phyloP scores from a whole-genome alignment of 1,139 yeast species.

The Candida sojae region DNA sequence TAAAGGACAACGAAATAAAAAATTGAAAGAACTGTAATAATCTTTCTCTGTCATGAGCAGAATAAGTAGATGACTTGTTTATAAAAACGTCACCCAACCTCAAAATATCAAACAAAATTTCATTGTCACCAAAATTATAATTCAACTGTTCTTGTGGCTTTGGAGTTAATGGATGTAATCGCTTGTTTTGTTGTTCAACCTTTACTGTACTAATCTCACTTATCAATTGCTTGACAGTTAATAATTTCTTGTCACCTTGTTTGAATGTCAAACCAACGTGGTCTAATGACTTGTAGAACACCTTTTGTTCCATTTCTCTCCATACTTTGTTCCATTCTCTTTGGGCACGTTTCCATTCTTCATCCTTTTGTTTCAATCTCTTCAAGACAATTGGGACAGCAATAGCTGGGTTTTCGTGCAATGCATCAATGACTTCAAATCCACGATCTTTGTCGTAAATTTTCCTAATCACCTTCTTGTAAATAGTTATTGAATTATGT shows the following conservation, averaged over 20 bases:
- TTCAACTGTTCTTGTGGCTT: conserved; percentile 80
- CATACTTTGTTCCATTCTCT: conserved; percentile 99
- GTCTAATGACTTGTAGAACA: conserved; percentile 88
- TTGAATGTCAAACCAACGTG: conserved; percentile 95
- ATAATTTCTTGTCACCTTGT: conserved; percentile 89
- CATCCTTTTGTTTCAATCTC: conserved; percentile 94
- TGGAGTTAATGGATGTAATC: conserved; percentile 86
- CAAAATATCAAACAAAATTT: conserved; percentile 72
- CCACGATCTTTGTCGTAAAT: conserved; percentile 94
- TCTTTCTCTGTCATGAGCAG: conserved; percentile 79
- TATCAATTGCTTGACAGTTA: conserved; percentile 86
- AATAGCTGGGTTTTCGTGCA: conserved; percentile 91
- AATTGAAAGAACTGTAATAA: conserved; percentile 71
- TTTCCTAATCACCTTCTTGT: conserved; percentile 89
- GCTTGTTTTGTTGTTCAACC: conserved; percentile 77
- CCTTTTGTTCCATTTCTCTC: conserved; percentile 97
- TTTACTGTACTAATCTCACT: conserved; percentile 92
- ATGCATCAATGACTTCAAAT: conserved; percentile 91
- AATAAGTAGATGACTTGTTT: conserved; percentile 69
- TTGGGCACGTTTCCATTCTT: conserved; percentile 98
- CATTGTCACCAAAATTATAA: conserved; percentile 65
- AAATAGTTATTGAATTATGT: conserved; percentile 85
- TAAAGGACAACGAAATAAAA: conserved; percentile 71
- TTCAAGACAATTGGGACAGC: conserved; percentile 93
- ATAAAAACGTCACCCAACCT: conserved; percentile 71